Evolutionary conservation across 2,329 filamentous ascomycete species (phyloP).

Genomic region (Phaeoacremonium minimum): DNA sequence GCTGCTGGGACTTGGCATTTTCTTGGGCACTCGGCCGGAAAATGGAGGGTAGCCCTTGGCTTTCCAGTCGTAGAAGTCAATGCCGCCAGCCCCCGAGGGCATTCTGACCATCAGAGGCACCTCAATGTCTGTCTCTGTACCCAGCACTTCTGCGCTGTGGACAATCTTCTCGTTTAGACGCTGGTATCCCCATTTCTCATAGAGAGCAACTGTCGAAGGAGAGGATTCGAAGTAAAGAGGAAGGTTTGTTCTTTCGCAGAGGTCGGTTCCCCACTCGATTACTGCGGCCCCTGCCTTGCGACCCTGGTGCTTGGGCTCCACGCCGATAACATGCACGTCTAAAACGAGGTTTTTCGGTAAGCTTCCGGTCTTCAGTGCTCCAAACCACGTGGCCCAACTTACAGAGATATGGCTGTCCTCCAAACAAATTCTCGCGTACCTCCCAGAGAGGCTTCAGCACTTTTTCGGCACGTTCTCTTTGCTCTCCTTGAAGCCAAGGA

Average conservation of each 20-base stretch:
- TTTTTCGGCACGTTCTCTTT: constrained; percentile 35
- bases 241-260: constrained; percentile 27
- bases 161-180: constrained; percentile 31
- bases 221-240: constrained; percentile 45
- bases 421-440: constrained; percentile 33
- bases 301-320: constrained; percentile 37
- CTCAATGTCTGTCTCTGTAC: constrained; percentile 26
- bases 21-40: too few relatives aligned
- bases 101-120: constrained; percentile 37
- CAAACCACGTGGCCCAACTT: constrained; percentile 15
- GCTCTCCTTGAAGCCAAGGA: constrained; percentile 37
- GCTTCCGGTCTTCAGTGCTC: constrained; percentile 4
- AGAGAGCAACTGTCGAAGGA: constrained; percentile 32
- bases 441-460: constrained; percentile 36
- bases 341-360: not conserved
- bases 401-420: constrained; percentile 34
- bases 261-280: constrained; percentile 33
- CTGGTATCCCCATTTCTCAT: constrained; percentile 40
- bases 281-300: constrained; percentile 34
- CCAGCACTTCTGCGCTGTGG: constrained; percentile 28
- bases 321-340: constrained; percentile 37
- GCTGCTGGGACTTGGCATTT: too few relatives aligned
- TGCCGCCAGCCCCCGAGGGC: constrained; percentile 22
- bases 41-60: not conserved
- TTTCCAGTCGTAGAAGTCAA: not conserved